Conservation (phyloP, 345 rosid genomes). For the Gossypium australe region DNA sequence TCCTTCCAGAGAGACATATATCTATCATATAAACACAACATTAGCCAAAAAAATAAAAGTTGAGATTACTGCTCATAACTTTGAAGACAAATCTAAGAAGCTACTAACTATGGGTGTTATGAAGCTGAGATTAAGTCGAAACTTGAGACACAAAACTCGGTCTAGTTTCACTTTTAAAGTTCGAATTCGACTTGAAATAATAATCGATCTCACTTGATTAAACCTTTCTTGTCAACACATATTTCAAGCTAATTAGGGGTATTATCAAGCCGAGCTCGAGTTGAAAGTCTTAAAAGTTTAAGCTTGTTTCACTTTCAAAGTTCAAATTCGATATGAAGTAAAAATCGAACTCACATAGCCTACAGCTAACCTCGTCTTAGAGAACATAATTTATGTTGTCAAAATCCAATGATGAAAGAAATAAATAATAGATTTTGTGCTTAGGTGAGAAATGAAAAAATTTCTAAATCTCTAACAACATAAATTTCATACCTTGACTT, state of each 20-base stretch:
- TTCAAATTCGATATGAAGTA: neutral
- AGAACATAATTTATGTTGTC: neutral
- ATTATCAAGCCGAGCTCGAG: too few relatives aligned
- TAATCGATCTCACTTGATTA: neutral
- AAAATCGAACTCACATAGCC: neutral
- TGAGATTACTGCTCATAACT: neutral
- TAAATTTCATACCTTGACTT: slow-evolving; percentile 64
- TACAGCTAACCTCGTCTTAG: neutral
- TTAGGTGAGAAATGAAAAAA: neutral
- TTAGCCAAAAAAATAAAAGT: neutral
- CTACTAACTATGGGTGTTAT: neutral
- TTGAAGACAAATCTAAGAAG: neutral
- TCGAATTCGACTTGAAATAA: neutral
- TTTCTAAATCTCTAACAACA: neutral
- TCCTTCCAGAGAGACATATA: slow-evolving; percentile 77
- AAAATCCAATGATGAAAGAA: neutral
- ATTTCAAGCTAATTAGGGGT: too few relatives aligned
- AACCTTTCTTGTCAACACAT: too few relatives aligned
- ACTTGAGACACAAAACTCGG: neutral
- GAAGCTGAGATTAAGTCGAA: neutral
- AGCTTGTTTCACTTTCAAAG: neutral
- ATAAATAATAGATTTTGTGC: neutral
- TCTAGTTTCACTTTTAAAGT: neutral
- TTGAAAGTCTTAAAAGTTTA: too few relatives aligned
- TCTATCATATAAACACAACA: slow-evolving; percentile 26